Conservation (phyloP, 1,284 basidiomycete genomes). For the Puccinia brachypodii region DNA sequence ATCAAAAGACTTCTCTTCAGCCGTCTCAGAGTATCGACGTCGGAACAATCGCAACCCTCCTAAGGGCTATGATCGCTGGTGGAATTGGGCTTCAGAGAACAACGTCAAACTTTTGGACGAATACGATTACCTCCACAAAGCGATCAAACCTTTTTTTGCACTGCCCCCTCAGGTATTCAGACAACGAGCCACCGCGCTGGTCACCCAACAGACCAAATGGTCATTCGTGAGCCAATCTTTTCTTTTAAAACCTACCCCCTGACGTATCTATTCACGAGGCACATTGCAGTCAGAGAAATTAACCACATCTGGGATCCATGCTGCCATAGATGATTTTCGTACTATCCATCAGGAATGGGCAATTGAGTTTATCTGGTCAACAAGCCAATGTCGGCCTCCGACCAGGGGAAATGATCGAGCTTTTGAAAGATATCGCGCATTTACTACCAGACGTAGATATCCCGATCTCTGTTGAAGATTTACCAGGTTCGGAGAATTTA, state of each 20-base stretch:
- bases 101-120: constrained; percentile 46
- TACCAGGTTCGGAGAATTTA: constrained; percentile 28
- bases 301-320: not conserved
- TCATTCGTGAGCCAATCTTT: not conserved
- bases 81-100: constrained; percentile 29
- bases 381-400: not conserved
- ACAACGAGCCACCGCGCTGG: constrained; percentile 8
- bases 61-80: constrained; percentile 32
- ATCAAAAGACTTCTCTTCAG: constrained; percentile 16
- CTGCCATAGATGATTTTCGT: constrained; percentile 29
- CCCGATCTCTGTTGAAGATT: constrained; percentile 25
- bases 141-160: constrained; percentile 44
- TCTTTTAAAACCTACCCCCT: not conserved
- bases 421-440: constrained; percentile 30
- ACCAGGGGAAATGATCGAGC: constrained; percentile 4
- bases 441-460: constrained; percentile 39
- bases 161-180: constrained; percentile 31
- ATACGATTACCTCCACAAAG: constrained; percentile 26
- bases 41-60: constrained; percentile 37
- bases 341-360: constrained; percentile 30
- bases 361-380: constrained; percentile 25
- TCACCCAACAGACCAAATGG: constrained; percentile 37
- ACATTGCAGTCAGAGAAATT: not conserved
- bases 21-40: constrained; percentile 20
- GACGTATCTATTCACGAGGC: not conserved